Conservation (phyloP, 192 early-diverging fungal genomes). For the Mortierella hygrophila region DNA sequence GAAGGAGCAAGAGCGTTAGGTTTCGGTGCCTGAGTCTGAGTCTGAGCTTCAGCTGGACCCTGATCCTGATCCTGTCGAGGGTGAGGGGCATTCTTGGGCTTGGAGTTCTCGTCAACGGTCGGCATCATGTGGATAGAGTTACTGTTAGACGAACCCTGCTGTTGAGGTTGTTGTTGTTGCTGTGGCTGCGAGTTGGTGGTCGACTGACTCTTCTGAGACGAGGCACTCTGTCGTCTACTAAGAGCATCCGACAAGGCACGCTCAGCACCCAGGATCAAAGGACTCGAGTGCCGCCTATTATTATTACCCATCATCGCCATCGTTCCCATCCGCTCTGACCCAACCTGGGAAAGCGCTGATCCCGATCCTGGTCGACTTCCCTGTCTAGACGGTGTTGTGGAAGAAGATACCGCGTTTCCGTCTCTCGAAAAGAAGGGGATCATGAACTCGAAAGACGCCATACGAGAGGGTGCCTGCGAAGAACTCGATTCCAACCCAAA, state of each 20-base stretch:
- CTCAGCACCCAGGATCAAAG: constrained; percentile 28
- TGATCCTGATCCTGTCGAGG: constrained; percentile 1
- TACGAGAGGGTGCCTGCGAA: constrained; percentile 7
- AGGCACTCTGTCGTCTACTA: constrained; percentile 10
- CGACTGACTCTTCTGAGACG: constrained; percentile 27
- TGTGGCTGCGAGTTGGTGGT: background rate
- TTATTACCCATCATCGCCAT: background rate
- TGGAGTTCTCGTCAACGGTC: constrained; percentile 12
- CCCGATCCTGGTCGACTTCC: constrained; percentile 12
- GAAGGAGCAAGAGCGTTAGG: background rate
- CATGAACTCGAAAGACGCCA: constrained; percentile 35
- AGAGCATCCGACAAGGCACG: constrained; percentile 11
- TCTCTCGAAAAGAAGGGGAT: constrained; percentile 25
- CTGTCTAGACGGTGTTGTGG: background rate
- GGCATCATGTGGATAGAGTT: constrained; percentile 32
- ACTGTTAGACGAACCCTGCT: background rate
- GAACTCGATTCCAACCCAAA: constrained; percentile 1
- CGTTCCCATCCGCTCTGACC: background rate
- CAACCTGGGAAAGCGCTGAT: background rate
- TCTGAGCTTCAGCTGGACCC: background rate
- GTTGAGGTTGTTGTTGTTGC: background rate
- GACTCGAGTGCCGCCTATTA: constrained; percentile 38
- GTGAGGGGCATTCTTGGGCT: background rate
- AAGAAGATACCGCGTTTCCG: background rate
- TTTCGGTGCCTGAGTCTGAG: background rate